A percentile compares a stretch with the other conserved stretches of the same genome.
Evolutionary conservation across 257 asterid genomes (phyloP).

Genomic region (Lithospermum erythrorhizon): DNA sequence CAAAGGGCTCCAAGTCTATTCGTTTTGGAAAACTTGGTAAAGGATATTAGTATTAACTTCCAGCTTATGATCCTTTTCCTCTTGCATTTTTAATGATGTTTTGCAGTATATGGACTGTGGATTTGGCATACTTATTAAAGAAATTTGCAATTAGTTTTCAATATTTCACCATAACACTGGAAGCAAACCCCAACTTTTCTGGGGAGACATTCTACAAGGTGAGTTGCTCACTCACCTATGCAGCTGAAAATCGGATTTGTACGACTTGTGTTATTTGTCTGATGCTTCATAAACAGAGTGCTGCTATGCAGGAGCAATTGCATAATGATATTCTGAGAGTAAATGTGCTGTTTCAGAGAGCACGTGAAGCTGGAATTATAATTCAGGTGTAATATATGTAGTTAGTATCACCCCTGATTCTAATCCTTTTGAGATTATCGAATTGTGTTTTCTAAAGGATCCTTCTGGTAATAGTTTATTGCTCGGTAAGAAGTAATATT

Average conservation of each 20-base stretch:
- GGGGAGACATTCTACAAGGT: slow-evolving; percentile 93
- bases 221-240: slow-evolving; percentile 10
- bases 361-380: slow-evolving; percentile 73
- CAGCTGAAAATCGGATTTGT: slow-evolving; percentile 2
- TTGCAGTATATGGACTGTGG: slow-evolving; percentile 93
- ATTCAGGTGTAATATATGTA: slow-evolving; percentile 42
- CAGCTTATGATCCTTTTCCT: background rate
- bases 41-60: background rate
- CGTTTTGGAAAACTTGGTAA: background rate
- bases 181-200: slow-evolving; percentile 87
- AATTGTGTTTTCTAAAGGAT: too few relatives aligned
- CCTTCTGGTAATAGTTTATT: too few relatives aligned
- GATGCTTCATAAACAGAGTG: background rate
- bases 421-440: background rate
- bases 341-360: slow-evolving; percentile 65
- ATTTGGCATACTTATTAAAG: slow-evolving; percentile 90
- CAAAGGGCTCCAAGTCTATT: background rate
- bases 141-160: slow-evolving; percentile 67
- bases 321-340: slow-evolving; percentile 72
- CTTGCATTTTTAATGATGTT: slow-evolving; percentile 5
- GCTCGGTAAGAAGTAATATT: too few relatives aligned
- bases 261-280: background rate
- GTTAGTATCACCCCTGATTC: background rate
- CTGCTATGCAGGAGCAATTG: slow-evolving; percentile 68
- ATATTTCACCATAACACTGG: slow-evolving; percentile 87